Evolutionary conservation across 805 yeast genomes (phyloP).

Genomic region (Starmera pachycereana): DNA sequence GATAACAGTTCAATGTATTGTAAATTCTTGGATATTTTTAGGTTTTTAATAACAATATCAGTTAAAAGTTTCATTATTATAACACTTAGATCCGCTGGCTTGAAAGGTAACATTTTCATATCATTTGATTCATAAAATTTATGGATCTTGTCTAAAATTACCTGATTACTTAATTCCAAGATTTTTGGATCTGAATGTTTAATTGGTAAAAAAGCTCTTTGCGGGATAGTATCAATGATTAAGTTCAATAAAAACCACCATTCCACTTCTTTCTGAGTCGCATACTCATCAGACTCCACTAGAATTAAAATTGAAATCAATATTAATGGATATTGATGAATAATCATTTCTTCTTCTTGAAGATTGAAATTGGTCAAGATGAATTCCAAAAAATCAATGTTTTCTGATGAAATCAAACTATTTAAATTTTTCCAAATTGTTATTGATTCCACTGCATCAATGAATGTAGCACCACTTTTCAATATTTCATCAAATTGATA

Average conservation of each 20-base stretch:
- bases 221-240: slow-evolving; percentile 49
- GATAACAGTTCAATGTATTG: slow-evolving; percentile 27
- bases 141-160: slow-evolving; percentile 20
- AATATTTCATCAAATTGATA: slow-evolving; percentile 34
- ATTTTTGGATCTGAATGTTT: slow-evolving; percentile 26
- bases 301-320: slow-evolving; percentile 36
- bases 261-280: background rate
- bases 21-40: slow-evolving; percentile 12
- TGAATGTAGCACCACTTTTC: slow-evolving; percentile 54
- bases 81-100: slow-evolving; percentile 33
- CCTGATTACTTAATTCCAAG: slow-evolving; percentile 7
- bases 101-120: slow-evolving; percentile 26
- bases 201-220: slow-evolving; percentile 48
- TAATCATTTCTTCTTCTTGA: slow-evolving; percentile 78
- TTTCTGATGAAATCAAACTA: slow-evolving; percentile 27
- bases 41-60: slow-evolving; percentile 14
- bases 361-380: slow-evolving; percentile 58
- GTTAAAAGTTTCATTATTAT: slow-evolving; percentile 25
- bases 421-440: slow-evolving; percentile 66
- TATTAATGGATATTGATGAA: slow-evolving; percentile 65
- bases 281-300: slow-evolving; percentile 3
- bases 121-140: slow-evolving; percentile 24
- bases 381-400: slow-evolving; percentile 44
- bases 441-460: slow-evolving; percentile 78
- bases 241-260: slow-evolving; percentile 32